Base-by-base conservation (phyloP, 805 yeast species). In the Ogataea dorogensis region DNA sequence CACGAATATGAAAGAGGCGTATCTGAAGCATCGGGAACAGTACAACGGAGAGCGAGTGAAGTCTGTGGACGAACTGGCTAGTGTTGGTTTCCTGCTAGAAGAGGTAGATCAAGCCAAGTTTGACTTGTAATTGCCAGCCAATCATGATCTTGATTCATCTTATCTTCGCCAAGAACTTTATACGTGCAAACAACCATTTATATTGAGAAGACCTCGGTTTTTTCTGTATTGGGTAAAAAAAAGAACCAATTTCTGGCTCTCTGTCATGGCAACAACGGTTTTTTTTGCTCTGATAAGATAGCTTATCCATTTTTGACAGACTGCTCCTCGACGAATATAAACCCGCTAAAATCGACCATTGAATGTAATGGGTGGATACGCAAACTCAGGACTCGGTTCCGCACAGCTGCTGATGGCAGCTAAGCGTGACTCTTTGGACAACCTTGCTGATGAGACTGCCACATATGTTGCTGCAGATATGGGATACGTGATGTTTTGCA, bases 401-500 rank as follows among this genome's bases (percentile, higher is more conserved):
- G 62, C 61, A 5, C 46, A 43, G 28, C 49, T 54, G 15, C 17
- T 57, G 2, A 35, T 40, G 24, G 38, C 40, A 8, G 49, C 49
- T 24, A 46, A 38, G 28, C 47, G 60, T 12, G 59, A 53, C 25
- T 32, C 42, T 33, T 36, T 53, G 2, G 42, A 46, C 2, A 55
- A 59, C 3, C 40, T 59, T 23, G 53, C 51, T 4, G 68, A 64
- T 14, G 71, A 68, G 33, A 59, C 67, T 1, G 55, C 65, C 8
- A 57, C 67, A 4, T 60, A 36, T 28, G 36, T 31, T 8, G 42
- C 69, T 1, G 65, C 69, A 7, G 78, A 73, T 47, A 71, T 73
- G 74, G 76, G 66, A 6, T 73, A 70, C 38, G 64, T 72, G 8
- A 45, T 70, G 57, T 61, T 69, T 40, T 68, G 71, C 43, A 57